Evolutionary conservation across 2,329 filamentous ascomycete species (phyloP).

Genomic region (Cercospora sp.): DNA sequence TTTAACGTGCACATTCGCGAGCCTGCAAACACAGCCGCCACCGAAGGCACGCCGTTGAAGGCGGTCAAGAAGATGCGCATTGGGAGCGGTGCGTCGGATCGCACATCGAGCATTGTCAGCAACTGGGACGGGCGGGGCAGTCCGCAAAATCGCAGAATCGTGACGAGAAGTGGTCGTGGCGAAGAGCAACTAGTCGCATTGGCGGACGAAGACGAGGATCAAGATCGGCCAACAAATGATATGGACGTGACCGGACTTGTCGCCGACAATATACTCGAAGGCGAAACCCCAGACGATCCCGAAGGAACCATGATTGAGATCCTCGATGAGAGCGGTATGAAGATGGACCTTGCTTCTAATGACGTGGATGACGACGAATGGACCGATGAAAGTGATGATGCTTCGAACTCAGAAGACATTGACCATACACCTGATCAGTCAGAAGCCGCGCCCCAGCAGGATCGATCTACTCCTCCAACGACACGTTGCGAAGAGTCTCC

Average conservation of each 20-base stretch:
- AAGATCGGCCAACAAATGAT: constrained; percentile 2
- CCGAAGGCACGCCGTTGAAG: constrained; percentile 39
- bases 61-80: constrained; percentile 49
- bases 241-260: constrained; percentile 10
- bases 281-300: constrained; percentile 16
- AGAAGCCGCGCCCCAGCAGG: background rate
- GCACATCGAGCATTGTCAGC: constrained; percentile 26
- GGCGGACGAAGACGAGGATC: constrained; percentile 24
- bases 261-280: background rate
- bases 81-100: constrained; percentile 18
- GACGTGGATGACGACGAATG: constrained; percentile 29
- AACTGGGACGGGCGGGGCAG: constrained; percentile 35
- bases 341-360: constrained; percentile 18
- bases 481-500: background rate
- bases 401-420: background rate
- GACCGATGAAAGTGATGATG: constrained; percentile 27
- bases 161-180: constrained; percentile 29
- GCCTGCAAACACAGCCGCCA: background rate
- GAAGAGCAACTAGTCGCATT: constrained; percentile 29
- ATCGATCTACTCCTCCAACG: background rate
- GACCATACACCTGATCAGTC: background rate
- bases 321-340: constrained; percentile 30
- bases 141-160: constrained; percentile 33
- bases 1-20: constrained; percentile 20
- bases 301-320: constrained; percentile 31